Conservation (phyloP, 2,329 filamentous ascomycete species). For the Fusarium sp. region DNA sequence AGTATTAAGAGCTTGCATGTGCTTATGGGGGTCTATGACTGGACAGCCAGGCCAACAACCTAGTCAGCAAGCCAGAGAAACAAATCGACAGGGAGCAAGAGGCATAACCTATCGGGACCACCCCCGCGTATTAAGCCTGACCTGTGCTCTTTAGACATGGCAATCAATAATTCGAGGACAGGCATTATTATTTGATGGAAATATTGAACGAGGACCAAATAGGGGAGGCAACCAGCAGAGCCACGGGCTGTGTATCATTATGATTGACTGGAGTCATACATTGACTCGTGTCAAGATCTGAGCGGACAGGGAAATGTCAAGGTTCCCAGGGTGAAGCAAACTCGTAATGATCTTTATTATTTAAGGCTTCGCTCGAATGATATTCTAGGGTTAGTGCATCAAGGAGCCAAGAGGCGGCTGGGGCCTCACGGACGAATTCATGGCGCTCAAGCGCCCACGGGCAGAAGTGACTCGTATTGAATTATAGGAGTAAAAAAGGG, state of each 20-base stretch:
- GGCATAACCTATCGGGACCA: conserved; percentile 40
- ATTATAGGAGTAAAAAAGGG: conserved; percentile 21
- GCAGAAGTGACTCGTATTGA: conserved; percentile 29
- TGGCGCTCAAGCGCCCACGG: conserved; percentile 31
- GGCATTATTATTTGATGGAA: conserved; percentile 14
- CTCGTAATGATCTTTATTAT: conserved; percentile 24
- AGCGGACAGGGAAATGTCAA: conserved; percentile 27
- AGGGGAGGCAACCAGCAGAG: conserved; percentile 23
- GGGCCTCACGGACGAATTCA: conserved; percentile 36
- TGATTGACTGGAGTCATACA: conserved; percentile 21
- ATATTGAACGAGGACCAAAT: conserved; percentile 19
- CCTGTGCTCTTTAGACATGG: conserved; percentile 25
- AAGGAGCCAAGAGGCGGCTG: conserved; percentile 31
- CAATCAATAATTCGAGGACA: conserved; percentile 20
- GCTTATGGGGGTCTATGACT: conserved; percentile 16
- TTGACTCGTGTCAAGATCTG: conserved; percentile 20
- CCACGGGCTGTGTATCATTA: conserved; percentile 13
- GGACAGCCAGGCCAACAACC: conserved; percentile 16
- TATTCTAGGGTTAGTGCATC: conserved; percentile 30
- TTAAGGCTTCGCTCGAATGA: conserved; percentile 40
- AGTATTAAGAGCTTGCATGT: conserved; percentile 32
- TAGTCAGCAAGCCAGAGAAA: conserved; percentile 9
- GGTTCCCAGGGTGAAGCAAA: conserved; percentile 28
- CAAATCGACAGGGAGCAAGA: conserved; percentile 15
- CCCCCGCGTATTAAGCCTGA: conserved; percentile 30